phyloP scores from a whole-genome alignment of 2,329 filamentous ascomycete species.

The Sporothrix euskadiensis region DNA sequence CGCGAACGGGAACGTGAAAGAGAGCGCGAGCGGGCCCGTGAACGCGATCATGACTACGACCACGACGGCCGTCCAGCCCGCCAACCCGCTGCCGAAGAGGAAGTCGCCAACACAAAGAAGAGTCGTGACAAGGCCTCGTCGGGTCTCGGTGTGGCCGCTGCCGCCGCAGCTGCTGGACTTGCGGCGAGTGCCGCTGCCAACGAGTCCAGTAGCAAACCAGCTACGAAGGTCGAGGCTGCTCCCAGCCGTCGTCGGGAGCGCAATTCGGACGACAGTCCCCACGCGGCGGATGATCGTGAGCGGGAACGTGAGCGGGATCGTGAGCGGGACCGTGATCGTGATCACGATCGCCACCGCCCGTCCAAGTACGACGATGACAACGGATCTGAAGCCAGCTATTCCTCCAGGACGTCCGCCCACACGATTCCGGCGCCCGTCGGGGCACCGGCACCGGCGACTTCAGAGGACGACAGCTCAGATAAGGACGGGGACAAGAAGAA shows the following conservation, averaged over 20 bases:
- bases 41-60: slow-evolving; percentile 39
- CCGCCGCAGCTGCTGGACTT: slow-evolving; percentile 44
- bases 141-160: slow-evolving; percentile 52
- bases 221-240: not conserved
- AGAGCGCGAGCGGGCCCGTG: slow-evolving; percentile 32
- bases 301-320: not conserved
- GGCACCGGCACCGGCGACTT: not conserved
- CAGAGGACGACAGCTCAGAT: slow-evolving; percentile 26
- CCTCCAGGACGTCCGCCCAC: not conserved
- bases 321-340: not conserved
- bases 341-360: not conserved
- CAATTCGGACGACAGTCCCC: not conserved
- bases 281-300: not conserved
- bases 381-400: slow-evolving; percentile 32
- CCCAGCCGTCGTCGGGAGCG: not conserved
- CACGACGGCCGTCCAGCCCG: slow-evolving; percentile 37
- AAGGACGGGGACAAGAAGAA: not conserved
- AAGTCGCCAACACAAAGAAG: slow-evolving; percentile 42
- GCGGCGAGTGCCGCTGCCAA: slow-evolving; percentile 35
- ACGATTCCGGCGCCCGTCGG: not conserved
- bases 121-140: slow-evolving; percentile 51
- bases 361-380: slow-evolving; percentile 1
- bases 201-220: not conserved
- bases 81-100: slow-evolving; percentile 31
- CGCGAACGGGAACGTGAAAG: slow-evolving; percentile 29